These are phyloP conservation scores for Penicillium sp. DNA, from an alignment of 2,329 filamentous ascomycete genomes.

Conservation along the genomic window DNA sequence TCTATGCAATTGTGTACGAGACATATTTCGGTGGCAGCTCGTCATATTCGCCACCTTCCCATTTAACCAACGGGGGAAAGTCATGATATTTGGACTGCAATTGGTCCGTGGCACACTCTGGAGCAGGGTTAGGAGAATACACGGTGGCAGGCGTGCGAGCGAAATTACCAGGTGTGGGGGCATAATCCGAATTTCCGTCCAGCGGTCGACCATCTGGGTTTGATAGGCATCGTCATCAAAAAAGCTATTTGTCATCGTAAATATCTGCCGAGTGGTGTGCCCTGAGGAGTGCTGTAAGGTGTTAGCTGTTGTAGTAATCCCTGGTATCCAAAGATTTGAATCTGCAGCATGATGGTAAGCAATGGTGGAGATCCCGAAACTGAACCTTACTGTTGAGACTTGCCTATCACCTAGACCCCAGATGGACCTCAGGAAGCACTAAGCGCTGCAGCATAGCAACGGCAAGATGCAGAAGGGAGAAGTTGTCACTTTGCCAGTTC, in stretches of 20 bases:
- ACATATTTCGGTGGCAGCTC: constrained; percentile 19
- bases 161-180: constrained; percentile 14
- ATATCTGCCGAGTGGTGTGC: not conserved
- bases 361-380: not conserved
- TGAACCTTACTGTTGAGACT: not conserved
- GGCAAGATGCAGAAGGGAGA: not conserved
- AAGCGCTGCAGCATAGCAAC: not conserved
- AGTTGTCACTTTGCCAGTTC: not conserved
- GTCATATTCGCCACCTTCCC: constrained; percentile 21
- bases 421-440: not conserved
- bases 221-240: not conserved
- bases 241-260: not conserved
- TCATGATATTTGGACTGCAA: not conserved
- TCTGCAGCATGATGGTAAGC: not conserved
- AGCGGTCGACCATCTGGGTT: constrained; percentile 9
- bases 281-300: not conserved
- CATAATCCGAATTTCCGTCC: constrained; percentile 6
- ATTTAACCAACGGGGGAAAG: constrained; percentile 12
- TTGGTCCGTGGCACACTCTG: constrained; percentile 4
- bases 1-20: constrained; percentile 25
- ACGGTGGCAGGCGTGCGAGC: constrained; percentile 1
- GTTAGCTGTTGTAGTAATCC: not conserved
- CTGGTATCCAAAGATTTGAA: not conserved
- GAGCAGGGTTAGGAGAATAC: constrained; percentile 13
- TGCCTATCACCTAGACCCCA: not conserved